Evolutionary conservation across 2,329 filamentous ascomycete species (phyloP).

Genomic region (Blastomyces parvus): DNA sequence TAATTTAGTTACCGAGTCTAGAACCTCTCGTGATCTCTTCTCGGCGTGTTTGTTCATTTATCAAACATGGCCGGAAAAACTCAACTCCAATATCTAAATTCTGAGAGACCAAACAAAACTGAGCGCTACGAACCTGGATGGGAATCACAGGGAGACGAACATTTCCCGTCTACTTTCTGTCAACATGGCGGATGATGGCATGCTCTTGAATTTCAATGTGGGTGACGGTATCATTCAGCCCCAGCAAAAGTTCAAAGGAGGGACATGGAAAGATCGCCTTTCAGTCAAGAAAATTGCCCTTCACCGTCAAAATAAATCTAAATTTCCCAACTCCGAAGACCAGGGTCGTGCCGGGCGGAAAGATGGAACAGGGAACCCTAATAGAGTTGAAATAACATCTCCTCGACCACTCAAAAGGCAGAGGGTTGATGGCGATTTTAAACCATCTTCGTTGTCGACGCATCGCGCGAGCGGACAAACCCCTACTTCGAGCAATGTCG

Average conservation of each 20-base stretch:
- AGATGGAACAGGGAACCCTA: conserved; percentile 22
- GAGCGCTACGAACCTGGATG: neutral
- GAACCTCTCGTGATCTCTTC: no score
- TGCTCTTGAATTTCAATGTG: conserved; percentile 86
- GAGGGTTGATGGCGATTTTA: conserved; percentile 31
- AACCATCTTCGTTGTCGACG: conserved; percentile 17
- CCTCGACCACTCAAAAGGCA: conserved; percentile 34
- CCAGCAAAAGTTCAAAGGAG: conserved; percentile 64
- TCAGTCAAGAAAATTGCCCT: conserved; percentile 62
- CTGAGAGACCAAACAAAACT: neutral
- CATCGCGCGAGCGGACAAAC: neutral
- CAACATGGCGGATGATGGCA: conserved; percentile 83
- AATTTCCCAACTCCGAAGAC: conserved; percentile 14
- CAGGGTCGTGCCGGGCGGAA: neutral
- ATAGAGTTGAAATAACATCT: conserved; percentile 20
- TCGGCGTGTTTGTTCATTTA: neutral
- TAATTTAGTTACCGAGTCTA: no score
- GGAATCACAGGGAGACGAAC: neutral
- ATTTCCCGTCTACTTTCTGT: neutral
- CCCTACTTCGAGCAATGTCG: conserved; percentile 11
- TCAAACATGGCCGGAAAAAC: neutral
- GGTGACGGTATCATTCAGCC: conserved; percentile 56
- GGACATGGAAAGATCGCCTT: conserved; percentile 83
- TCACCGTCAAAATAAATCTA: conserved; percentile 40
- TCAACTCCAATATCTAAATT: conserved; percentile 6